Conservation (phyloP, 2,329 filamentous ascomycete genomes). For the Keithomyces neogunnii region DNA sequence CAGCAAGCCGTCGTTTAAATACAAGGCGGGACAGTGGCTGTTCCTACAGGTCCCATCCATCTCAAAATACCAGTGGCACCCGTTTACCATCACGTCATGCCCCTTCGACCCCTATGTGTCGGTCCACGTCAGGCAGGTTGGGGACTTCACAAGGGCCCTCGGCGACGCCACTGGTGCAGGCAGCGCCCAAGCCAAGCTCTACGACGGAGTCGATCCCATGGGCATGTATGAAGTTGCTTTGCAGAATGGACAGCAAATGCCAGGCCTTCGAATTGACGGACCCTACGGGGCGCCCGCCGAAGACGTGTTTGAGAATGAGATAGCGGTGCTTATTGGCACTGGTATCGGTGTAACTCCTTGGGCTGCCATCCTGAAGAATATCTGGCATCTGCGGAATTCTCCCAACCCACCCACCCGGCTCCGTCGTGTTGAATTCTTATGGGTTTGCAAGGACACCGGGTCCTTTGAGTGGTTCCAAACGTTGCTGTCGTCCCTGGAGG, state of each 20-base stretch:
- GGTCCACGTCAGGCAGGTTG: slow-evolving; percentile 90
- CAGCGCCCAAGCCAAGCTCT: slow-evolving; percentile 75
- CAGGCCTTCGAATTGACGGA: slow-evolving; percentile 79
- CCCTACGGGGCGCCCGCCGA: slow-evolving; percentile 96
- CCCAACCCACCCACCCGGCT: slow-evolving; percentile 86
- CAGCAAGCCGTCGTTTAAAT: slow-evolving; percentile 89
- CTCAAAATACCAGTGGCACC: slow-evolving; percentile 90
- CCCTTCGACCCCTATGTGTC: slow-evolving; percentile 93
- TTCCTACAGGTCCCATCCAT: slow-evolving; percentile 90
- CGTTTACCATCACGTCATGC: slow-evolving; percentile 97
- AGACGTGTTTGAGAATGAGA: slow-evolving; percentile 92
- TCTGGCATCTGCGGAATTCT: slow-evolving; percentile 88
- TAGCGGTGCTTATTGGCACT: slow-evolving; percentile 76
- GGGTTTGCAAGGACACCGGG: slow-evolving; percentile 91
- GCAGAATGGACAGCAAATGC: slow-evolving; percentile 89
- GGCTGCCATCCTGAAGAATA: slow-evolving; percentile 89
- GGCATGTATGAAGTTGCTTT: slow-evolving; percentile 98
- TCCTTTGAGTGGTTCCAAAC: slow-evolving; percentile 99
- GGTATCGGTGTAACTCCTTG: slow-evolving; percentile 84
- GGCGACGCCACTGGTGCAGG: slow-evolving; percentile 93
- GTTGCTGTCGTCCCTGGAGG: slow-evolving; percentile 80
- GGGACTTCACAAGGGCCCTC: slow-evolving; percentile 91
- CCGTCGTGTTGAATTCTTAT: slow-evolving; percentile 95
- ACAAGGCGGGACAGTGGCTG: slow-evolving; percentile 97
- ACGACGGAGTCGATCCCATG: slow-evolving; percentile 82